Evolutionary conservation across 768 basidiomycete species (phyloP), one percentile per base, ranked within the genome.

Genomic region (Panellus pusillus): DNA sequence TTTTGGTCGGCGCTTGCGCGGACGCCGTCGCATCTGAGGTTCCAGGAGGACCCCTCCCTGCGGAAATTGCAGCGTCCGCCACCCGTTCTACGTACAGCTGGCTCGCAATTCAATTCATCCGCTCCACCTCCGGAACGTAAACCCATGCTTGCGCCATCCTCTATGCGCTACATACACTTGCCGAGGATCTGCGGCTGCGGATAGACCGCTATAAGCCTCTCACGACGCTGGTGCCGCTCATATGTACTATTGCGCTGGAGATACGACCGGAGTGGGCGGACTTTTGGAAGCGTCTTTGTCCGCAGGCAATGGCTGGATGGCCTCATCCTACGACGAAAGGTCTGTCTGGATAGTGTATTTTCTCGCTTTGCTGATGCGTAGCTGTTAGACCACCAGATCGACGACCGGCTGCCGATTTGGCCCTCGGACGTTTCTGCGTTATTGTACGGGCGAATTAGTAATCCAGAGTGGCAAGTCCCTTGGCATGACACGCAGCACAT

Each of bases 251-350:
- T 52, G 84, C 86, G 49, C 64, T 78, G 19, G 72, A 81, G 13
- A 79, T 91, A 14, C 81, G 89, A 17, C 83, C 86, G 0, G 93
- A 93, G 64, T 96, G 93, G 94, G 82, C 82, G 6, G 93, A 97
- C 69, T 94, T 94, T 65, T 96, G 93, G 94, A 87, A 87, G 63
- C 80, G 93, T 12, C 71, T 92, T 38, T 83, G 84, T 61, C 89
- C 92, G 4, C 78, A 80, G 41, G 77, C 78, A 24, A 72, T 79
- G 59, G 69, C 72, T n/a, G 66, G 69, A 27, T 90, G 90, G 91
- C 82, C 83, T 1, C 73, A 77, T 2, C 70, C 78, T 14, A 64
- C 70, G 3, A 72, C 68, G 32, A 62, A 73, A 47, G 65, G 79
- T 82, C 61, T 53, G 77, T 70, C n/a, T 37, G n/a, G n/a, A 28